phyloP scores from a whole-genome alignment of 192 early-diverging fungal species.

The Coemansia biformis region DNA sequence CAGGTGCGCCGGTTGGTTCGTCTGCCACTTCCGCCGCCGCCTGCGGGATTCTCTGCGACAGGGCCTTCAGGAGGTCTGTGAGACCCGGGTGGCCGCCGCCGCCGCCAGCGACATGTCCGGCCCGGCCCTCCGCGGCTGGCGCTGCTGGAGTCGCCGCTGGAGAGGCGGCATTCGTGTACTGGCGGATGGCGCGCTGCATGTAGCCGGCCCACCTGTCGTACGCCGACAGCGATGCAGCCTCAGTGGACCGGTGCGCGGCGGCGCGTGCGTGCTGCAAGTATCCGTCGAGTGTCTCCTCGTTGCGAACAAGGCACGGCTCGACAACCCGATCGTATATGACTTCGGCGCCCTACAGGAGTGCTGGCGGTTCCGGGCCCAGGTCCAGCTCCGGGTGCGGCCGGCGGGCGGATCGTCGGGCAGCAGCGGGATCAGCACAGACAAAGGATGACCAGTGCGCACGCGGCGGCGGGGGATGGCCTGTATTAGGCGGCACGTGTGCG shows the following conservation, averaged over 20 bases:
- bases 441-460: constrained; percentile 1
- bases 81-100: constrained; percentile 10
- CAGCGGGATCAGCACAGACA: neutral
- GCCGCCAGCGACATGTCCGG: neutral
- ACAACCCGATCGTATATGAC: constrained; percentile 47
- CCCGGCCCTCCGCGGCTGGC: neutral
- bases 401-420: neutral
- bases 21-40: constrained; percentile 21
- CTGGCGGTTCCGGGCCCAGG: no score
- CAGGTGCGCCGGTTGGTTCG: constrained; percentile 9
- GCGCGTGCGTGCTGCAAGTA: constrained; percentile 40
- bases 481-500: neutral
- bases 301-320: constrained; percentile 38
- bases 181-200: constrained; percentile 34
- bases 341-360: constrained; percentile 35
- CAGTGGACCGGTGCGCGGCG: constrained; percentile 38
- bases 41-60: constrained; percentile 33
- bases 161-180: constrained; percentile 3
- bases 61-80: constrained; percentile 19
- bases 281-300: constrained; percentile 36
- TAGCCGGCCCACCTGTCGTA: constrained; percentile 49
- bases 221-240: constrained; percentile 29
- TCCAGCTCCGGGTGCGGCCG: no score
- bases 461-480: neutral
- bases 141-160: neutral